Evolutionary conservation across 345 rosid genomes (phyloP).

Genomic region (Luvunga scandens): DNA sequence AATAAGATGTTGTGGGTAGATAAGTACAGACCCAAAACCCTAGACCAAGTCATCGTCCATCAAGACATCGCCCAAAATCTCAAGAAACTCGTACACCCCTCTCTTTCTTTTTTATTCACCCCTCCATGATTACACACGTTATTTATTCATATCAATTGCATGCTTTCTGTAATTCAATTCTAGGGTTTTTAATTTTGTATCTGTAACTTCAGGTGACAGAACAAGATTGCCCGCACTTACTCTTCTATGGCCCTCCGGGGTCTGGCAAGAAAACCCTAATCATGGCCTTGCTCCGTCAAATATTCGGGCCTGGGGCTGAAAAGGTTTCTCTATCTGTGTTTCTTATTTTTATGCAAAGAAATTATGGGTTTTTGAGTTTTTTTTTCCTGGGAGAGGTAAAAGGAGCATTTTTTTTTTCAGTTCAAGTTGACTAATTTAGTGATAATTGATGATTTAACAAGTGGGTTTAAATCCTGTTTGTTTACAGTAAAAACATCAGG

Average conservation of each 20-base stretch:
- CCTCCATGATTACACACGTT: no score
- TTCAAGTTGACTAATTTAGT: background rate
- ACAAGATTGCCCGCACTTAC: constrained; percentile 96
- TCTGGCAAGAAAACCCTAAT: constrained; percentile 99
- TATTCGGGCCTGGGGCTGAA: constrained; percentile 81
- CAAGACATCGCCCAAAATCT: constrained; percentile 80
- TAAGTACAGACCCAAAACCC: constrained; percentile 94
- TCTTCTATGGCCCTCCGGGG: constrained; percentile 95
- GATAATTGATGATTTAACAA: background rate
- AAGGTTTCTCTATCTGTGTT: constrained; percentile 42
- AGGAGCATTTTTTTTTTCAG: background rate
- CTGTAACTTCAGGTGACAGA: constrained; percentile 56
- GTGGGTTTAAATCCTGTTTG: background rate
- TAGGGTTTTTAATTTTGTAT: background rate
- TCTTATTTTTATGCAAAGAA: background rate
- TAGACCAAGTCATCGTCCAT: constrained; percentile 75
- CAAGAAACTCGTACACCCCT: constrained; percentile 70
- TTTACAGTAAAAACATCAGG: background rate
- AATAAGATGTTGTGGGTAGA: constrained; percentile 94
- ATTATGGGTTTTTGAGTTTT: background rate
- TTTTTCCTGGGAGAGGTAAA: background rate
- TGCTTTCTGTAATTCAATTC: background rate
- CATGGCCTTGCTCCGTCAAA: constrained; percentile 83
- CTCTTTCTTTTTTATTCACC: background rate
- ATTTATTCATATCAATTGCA: no score